Evolutionary conservation across 768 basidiomycete genomes (phyloP), one percentile per base, ranked within the genome.

Genomic region (Lactarius quietus): DNA sequence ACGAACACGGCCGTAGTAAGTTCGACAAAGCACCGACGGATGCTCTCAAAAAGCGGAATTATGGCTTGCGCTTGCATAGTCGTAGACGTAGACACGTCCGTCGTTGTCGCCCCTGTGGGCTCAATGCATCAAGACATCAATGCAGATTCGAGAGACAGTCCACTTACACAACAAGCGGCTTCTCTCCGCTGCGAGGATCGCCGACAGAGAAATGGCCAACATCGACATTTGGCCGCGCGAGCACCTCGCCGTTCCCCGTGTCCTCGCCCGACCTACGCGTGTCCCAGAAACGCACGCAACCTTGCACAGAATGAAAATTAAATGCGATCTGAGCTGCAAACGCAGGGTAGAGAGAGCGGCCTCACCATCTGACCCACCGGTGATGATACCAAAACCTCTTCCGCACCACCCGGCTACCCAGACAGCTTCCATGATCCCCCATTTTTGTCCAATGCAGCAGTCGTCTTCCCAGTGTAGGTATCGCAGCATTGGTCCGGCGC

Each of bases 151-250:
- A 33, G 12, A 51, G 14, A n/a, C 18, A 20, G 33, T 53, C 29
- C 45, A 63, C 69, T 33, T 35, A 70, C 69, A 70, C 35, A 36
- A 70, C 67, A 9, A 70, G 64, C 3, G 67, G 61, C 18, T 63
- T 65, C 59, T 70, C 69, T 38, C 69, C 64, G 2, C 14, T 61
- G 29, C 29, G 52, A 23, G 53, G 62, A 38, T 70, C 67, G 35
- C 67, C 69, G 20, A 70, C 55, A 15, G 69, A 68, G 54, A 70
- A 70, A 26, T 70, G 68, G 31, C 69, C 69, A 39, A 70, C 51
- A 56, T 69, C 69, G 5, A 62, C 62, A 41, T 66, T 41, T n/a
- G 61, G 51, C 52, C 48, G 61, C 14, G 61, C 67, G 9, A 70
- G 54, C 6, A 68, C 64, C 28, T 65, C 68, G 1, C 67, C 67